phyloP scores from a whole-genome alignment of 1,284 basidiomycete genomes.

The Blastosporella zonata region DNA sequence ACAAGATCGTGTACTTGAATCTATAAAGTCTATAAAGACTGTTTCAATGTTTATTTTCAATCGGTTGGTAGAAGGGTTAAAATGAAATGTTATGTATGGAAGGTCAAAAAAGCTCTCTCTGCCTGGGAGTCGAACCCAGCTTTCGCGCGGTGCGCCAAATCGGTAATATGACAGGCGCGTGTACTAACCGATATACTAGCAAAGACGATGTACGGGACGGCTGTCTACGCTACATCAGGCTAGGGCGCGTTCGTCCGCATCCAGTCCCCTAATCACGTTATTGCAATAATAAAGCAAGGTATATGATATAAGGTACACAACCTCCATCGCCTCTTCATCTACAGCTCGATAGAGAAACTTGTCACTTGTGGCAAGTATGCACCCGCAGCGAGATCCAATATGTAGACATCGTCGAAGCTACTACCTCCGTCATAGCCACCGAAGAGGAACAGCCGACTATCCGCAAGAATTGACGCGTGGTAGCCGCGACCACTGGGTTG shows the following conservation, averaged over 20 bases:
- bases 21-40: too few species aligned
- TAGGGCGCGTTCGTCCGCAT: too few species aligned
- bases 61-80: too few species aligned
- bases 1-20: constrained; percentile 12
- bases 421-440: constrained; percentile 85
- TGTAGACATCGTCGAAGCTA: constrained; percentile 83
- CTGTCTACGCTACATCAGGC: too few species aligned
- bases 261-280: too few species aligned
- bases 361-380: constrained; percentile 94
- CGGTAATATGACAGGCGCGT: background rate
- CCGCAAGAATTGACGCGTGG: constrained; percentile 77
- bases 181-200: constrained; percentile 1
- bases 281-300: too few species aligned
- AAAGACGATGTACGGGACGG: background rate
- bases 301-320: background rate
- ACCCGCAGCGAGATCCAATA: constrained; percentile 82
- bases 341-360: constrained; percentile 47
- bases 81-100: too few species aligned
- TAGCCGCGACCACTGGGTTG: constrained; percentile 79
- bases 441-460: constrained; percentile 82
- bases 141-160: background rate
- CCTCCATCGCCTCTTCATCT: background rate
- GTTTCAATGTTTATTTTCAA: too few species aligned
- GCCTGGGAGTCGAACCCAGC: background rate
- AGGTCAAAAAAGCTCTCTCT: too few species aligned